Evolutionary conservation across 192 early-diverging fungal genomes (phyloP), one percentile per base, ranked within the genome.

Genomic region (Podila epigama): DNA sequence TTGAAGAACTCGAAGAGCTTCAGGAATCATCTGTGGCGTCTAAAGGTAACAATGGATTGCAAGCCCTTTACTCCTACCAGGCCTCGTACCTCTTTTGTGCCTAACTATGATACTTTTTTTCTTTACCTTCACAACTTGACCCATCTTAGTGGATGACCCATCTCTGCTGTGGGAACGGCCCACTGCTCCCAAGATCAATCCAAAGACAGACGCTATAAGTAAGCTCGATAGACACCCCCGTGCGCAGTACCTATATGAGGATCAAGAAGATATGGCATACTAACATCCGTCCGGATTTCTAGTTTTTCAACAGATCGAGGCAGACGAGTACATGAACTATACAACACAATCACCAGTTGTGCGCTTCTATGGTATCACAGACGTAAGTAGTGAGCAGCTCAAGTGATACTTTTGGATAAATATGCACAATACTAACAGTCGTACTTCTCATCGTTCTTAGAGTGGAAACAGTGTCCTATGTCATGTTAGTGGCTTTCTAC

Each of bases 271-370:
- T 51, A 60, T n/a, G 16, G 53, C 37, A 36, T 60, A 34, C 48
- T 53, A 40, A 18, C 34, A 6, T 51, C 28, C 40, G 28, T 51
- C 28, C 20, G 16, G 53, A 40, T 16, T 58, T 6, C 13, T 27
- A 87, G 92, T 96, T 1, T 99, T 99, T 63, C 96, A 98, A 79
- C 97, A 99, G 71, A 91, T 99, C 80, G 97, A 99, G 63, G 85
- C 94, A 34, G 96, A 97, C 66, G 96, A 99, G 36, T 86, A 90
- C 75, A 85, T 87, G 54, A 85, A 89, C 42, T 62, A 75, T 4
- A 39, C 37, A 25, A 50, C 60, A 15, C 86, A 88, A 28, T 57
- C 72, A 16, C 89, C 94, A 9, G 81, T 88, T 6, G 69, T 95
- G 41, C 88, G 95, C 3, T 83, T 98, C 83, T 97, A 81, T 75